These are phyloP conservation scores for Suhomyces canberraensis DNA, from an alignment of 805 yeast genomes.

Conservation along the genomic window DNA sequence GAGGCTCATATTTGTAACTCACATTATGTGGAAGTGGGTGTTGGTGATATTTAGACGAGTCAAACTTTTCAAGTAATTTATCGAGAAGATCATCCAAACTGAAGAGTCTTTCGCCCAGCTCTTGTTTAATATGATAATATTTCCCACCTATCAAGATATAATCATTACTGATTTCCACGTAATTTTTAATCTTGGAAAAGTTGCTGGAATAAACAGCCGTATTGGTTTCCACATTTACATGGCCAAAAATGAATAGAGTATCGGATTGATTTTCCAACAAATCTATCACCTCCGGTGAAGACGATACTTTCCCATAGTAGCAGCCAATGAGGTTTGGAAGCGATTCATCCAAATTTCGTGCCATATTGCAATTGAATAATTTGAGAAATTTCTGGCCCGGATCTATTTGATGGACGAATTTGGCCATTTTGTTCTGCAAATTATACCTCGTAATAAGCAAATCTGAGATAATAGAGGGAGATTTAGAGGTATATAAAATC, in stretches of 20 bases:
- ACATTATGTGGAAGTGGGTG: constrained; percentile 12
- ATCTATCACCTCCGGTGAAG: constrained; percentile 14
- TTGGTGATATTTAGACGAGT: constrained; percentile 5
- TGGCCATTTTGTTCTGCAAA: constrained; percentile 41
- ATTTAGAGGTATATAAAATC: constrained; percentile 48
- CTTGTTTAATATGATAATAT: constrained; percentile 15
- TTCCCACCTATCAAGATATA: constrained; percentile 36
- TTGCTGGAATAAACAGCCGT: constrained; percentile 22
- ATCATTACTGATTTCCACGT: constrained; percentile 42
- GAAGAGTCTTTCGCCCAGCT: constrained; percentile 19
- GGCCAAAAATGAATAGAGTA: constrained; percentile 68
- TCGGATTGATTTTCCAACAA: constrained; percentile 51
- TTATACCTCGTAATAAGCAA: constrained; percentile 63
- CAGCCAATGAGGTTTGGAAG: constrained; percentile 63
- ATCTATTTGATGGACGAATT: constrained; percentile 42
- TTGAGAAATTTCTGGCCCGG: constrained; percentile 24
- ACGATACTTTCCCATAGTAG: constrained; percentile 60
- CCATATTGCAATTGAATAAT: constrained; percentile 58
- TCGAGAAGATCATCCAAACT: constrained; percentile 32
- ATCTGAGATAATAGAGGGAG: constrained; percentile 72
- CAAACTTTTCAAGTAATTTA: constrained; percentile 21
- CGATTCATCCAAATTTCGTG: constrained; percentile 77
- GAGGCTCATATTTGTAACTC: constrained; percentile 12
- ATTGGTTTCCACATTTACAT: constrained; percentile 39
- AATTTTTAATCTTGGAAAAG: constrained; percentile 19